Base-by-base conservation (phyloP, 495 filamentous ascomycete genomes). In the Pyrenopolyporus hunteri region DNA sequence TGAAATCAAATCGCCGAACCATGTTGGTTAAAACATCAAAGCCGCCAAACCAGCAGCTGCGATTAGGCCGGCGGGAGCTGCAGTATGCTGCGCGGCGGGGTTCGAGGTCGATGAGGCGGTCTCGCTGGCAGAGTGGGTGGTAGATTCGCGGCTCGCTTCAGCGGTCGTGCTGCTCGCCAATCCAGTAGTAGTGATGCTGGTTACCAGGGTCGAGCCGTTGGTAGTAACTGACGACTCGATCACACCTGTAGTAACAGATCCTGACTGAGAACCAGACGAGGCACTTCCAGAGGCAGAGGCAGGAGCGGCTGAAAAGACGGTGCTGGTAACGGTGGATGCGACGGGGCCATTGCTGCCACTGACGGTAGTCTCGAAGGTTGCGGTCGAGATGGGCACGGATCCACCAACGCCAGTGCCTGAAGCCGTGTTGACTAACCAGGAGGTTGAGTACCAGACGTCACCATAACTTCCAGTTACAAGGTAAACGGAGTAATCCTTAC, bases 121-220 rank as follows among this genome's bases (percentile, higher is more conserved):
- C 9, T 58, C 58, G 4, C 13, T 23, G 10, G 31, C 25, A 3
- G 36, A 8, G 1, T 16, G 28, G 23, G 59, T 43, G 29, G 47
- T 9, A 17, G 63, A 46, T 10, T 57, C 57, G 26, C 22, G 35
- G 44, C 39, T 29, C 16, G 25, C 46, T 26, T 47, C 56, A 1
- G 55, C 31, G 2, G 58, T 44, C 3, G 39, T 9, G 40, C 46
- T 64, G 33, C 57, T 59, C 17, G 59, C 56, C 31, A 57, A 33
- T 26, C 49, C 71, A n/a, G 72, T 73, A 31, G 59, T 33, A 8
- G 64, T 63, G 29, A 62, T 29, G 22, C 59, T 69, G 17, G 62
- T 54, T 40, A 53, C 63, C 32, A 67, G 54, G 8, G 76, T 78
- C 31, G 68, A 78, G 29, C 56, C 69, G 49, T 68, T 64, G 31